Conservation (phyloP, 768 basidiomycete species). For the Tylopilus sp. region DNA sequence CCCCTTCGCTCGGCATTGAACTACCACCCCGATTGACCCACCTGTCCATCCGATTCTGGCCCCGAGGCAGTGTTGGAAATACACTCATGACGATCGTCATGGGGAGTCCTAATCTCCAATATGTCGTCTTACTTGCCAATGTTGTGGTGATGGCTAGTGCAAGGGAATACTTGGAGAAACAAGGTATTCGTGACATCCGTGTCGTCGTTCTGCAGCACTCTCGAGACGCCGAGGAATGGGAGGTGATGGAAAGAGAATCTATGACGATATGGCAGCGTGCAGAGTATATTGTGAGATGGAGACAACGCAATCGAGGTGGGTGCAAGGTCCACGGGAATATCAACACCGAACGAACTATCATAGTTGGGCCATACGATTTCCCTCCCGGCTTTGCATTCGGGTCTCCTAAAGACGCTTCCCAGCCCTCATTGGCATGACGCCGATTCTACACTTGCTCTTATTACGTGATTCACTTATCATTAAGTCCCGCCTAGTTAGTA, state of each 20-base stretch:
- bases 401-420: neutral
- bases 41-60: slow-evolving; percentile 16
- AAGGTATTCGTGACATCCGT: slow-evolving; percentile 6
- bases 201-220: slow-evolving; percentile 16
- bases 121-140: slow-evolving; percentile 12
- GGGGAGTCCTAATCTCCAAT: slow-evolving; percentile 2
- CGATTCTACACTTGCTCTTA: too few species aligned
- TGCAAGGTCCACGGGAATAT: neutral
- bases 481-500: too few species aligned
- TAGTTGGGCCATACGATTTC: slow-evolving; percentile 15
- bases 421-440: neutral
- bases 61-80: slow-evolving; percentile 4
- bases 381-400: neutral
- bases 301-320: slow-evolving; percentile 7
- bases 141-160: neutral
- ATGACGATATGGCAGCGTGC: slow-evolving; percentile 16
- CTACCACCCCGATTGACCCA: slow-evolving; percentile 10
- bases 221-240: slow-evolving; percentile 14
- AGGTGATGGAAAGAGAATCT: slow-evolving; percentile 3
- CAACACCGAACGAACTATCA: neutral
- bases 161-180: slow-evolving; percentile 8
- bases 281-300: slow-evolving; percentile 12
- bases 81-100: slow-evolving; percentile 5
- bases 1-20: slow-evolving; percentile 16
- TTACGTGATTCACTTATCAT: neutral